A percentile compares a stretch with the other conserved stretches of the same genome.
These are phyloP conservation scores for Pseudomonodictys pantanalensis DNA, from an alignment of 495 filamentous ascomycete species.

Conservation along the genomic window DNA sequence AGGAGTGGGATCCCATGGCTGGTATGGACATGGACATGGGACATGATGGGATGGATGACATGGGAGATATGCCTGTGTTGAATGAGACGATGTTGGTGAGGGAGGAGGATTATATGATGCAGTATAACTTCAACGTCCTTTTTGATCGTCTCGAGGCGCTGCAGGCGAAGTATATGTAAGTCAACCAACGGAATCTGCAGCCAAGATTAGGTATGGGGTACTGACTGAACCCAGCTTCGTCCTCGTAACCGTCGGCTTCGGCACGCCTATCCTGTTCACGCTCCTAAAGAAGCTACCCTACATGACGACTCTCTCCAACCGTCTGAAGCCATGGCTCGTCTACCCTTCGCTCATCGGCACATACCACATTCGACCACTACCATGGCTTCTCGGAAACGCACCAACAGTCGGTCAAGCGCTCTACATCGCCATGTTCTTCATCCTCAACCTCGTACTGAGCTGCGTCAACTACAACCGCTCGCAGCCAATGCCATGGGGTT, in stretches of 20 bases:
- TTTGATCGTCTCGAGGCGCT: neutral
- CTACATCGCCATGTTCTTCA: neutral
- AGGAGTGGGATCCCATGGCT: neutral
- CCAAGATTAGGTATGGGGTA: neutral
- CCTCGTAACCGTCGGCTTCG: slow-evolving; percentile 13
- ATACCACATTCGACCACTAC: slow-evolving; percentile 35
- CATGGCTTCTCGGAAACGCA: slow-evolving; percentile 30
- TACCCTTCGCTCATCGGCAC: slow-evolving; percentile 36
- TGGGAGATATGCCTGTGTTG: too few relatives aligned
- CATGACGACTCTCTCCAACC: slow-evolving; percentile 10
- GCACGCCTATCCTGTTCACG: slow-evolving; percentile 10
- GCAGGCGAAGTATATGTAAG: neutral
- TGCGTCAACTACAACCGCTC: slow-evolving; percentile 33
- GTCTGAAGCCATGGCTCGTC: slow-evolving; percentile 15
- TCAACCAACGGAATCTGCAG: neutral
- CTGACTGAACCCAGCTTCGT: neutral
- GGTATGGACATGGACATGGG: neutral
- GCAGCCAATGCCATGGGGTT: slow-evolving; percentile 37
- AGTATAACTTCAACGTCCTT: neutral
- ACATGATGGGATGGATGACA: too few relatives aligned
- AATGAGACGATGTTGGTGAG: neutral
- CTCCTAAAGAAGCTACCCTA: slow-evolving; percentile 9
- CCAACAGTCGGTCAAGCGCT: neutral
- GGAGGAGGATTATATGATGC: neutral
- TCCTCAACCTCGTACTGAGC: neutral